Evolutionary conservation across 306 rosid genomes (phyloP).

Genomic region (Albizia julibrissin): DNA sequence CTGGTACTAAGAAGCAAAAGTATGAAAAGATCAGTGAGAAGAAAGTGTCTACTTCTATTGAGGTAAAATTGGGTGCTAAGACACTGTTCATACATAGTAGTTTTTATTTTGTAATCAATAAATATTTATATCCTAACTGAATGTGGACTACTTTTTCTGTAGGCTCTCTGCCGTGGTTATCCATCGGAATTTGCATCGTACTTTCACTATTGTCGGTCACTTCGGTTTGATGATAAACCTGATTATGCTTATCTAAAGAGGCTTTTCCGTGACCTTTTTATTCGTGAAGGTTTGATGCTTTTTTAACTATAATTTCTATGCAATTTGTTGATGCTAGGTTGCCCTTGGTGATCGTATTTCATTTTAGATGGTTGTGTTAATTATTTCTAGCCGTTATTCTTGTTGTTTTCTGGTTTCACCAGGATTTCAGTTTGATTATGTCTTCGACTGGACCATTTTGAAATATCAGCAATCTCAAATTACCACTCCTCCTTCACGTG

Average conservation of each 20-base stretch:
- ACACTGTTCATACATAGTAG: background rate
- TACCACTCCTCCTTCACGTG: conserved; percentile 64
- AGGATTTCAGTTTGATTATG: conserved; percentile 97
- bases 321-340: conserved; percentile 3
- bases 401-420: conserved; percentile 36
- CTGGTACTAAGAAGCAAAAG: conserved; percentile 95
- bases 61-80: conserved; percentile 52
- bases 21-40: conserved; percentile 97
- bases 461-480: conserved; percentile 96
- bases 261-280: conserved; percentile 94
- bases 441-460: conserved; percentile 98
- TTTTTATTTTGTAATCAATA: background rate
- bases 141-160: conserved; percentile 40
- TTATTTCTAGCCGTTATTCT: conserved; percentile 5
- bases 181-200: conserved; percentile 92
- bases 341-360: conserved; percentile 15
- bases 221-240: conserved; percentile 95
- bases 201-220: conserved; percentile 94
- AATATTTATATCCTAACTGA: conserved; percentile 9
- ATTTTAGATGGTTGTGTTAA: background rate
- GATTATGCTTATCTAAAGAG: conserved; percentile 95
- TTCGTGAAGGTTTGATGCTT: conserved; percentile 78
- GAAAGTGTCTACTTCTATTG: conserved; percentile 89
- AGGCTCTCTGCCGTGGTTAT: conserved; percentile 89
- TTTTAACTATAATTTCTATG: background rate